Base-by-base conservation (phyloP, 805 yeast species). In the Saccharomycopsis sp. region DNA sequence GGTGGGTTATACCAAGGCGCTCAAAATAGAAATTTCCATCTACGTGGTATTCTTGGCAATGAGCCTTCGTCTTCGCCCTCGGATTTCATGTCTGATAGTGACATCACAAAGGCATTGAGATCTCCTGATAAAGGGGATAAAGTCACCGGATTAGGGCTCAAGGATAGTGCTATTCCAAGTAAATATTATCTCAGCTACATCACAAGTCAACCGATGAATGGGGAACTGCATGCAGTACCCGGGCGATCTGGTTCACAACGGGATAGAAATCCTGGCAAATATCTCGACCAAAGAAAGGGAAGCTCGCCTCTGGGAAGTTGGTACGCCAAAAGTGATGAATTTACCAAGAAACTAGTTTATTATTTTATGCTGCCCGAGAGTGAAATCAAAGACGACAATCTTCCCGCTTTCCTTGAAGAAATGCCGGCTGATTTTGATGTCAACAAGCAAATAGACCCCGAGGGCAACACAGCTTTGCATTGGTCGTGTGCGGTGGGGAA, bases 401-500 rank as follows among this genome's bases (percentile, higher is more conserved):
- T 23, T 32, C 33, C 41, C 8, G 50, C 58, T 19, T 52, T 50
- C 49, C 63, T 70, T 38, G 54, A 77, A 21, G 60, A 66, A 38
- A 81, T 83, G 4, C 89, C 92, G 1, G 61, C 64, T 27, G 73
- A 73, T 51, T 74, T 80, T 43, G 72, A 78, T 49, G 70, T 83
- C 46, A 72, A 79, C 63, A 77, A 67, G 55, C 84, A 81, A 39
- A 84, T 92, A 19, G 98, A 92, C 57, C 88, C 84, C 44, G 96
- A 92, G 55, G 94, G 95, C 1, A 94, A 92, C 55, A 83, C 96
- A 0, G 81, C 95, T 2, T 77, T 92, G 51, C 98, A 92, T 60
- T 92, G 97, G 96, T 95, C 97, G 0, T 86, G 96, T 46, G 82
- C 97, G 1, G 86, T 92, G 73, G 98, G 97, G 3, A 84, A 80